Percentiles rank a stretch among this genome's conserved stretches.
Evolutionary conservation across 495 filamentous ascomycete genomes (phyloP).

Genomic region (Annulohypoxylon moriforme): DNA sequence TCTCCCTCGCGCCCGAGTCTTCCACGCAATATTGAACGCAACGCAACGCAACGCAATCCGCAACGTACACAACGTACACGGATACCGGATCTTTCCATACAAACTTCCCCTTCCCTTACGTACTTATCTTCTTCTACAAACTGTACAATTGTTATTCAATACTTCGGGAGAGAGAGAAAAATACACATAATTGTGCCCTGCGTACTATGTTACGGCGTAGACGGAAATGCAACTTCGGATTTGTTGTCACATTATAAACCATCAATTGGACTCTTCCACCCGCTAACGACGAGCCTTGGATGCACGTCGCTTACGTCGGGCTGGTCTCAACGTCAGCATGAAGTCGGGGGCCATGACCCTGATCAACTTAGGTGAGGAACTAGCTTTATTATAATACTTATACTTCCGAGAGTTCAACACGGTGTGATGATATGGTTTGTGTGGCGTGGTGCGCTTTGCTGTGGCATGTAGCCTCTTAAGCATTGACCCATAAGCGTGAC

Average conservation of each 20-base stretch:
- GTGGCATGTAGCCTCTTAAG: conserved; percentile 29
- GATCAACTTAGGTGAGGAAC: conserved; percentile 42
- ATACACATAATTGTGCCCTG: conserved; percentile 13
- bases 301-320: conserved; percentile 34
- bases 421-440: conserved; percentile 20
- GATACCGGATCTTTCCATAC: background rate
- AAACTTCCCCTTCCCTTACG: background rate
- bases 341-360: conserved; percentile 38
- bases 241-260: conserved; percentile 33
- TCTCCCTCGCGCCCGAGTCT: conserved; percentile 8
- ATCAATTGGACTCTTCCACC: conserved; percentile 18
- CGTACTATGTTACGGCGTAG: conserved; percentile 40
- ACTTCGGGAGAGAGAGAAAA: background rate
- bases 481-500: conserved; percentile 30
- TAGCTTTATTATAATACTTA: conserved; percentile 13
- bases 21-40: background rate
- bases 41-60: background rate
- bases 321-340: conserved; percentile 42
- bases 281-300: conserved; percentile 17
- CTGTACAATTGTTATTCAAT: conserved; percentile 5
- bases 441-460: conserved; percentile 23
- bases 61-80: background rate
- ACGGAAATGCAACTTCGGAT: conserved; percentile 41
- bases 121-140: background rate
- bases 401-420: background rate